Base-by-base conservation (phyloP, 108 stramenopile species). In the Cyclostephanos tholiformis region DNA sequence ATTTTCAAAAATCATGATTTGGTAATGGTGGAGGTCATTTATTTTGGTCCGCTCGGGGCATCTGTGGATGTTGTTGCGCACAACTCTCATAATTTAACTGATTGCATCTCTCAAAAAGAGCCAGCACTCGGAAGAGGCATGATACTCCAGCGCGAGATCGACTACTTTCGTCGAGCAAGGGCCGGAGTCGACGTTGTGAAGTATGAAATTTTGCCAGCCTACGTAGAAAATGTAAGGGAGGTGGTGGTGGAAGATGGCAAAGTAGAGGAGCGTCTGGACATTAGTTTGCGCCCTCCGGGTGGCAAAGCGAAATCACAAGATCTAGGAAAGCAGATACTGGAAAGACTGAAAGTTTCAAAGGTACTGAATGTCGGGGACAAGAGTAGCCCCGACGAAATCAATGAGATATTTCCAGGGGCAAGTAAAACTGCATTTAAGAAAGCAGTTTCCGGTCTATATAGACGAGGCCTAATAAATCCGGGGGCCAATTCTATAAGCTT, bases 1-100 rank as follows among this genome's bases (percentile, higher is more conserved):
- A 77, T 16, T n/a, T 91, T 91, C 62, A 63, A 79, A 51, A 63
- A 71, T 9, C 87, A 86, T n/a, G 88, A 92, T 44, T 74, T 77
- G 58, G 76, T 94, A 8, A 85, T 85, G 66, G 89, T 94, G 19
- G 93, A 94, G 72, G 83, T 94, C 2, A 75, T 84, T 13, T 72
- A 55, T 4, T 94, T 94, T 71, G 93, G 93, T 61, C 91, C 89
- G 43, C 55, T 91, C 53, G 93, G 92, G 20, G 89, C 89, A 4
- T 82, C 84, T 16, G 89, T 91, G 6, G 88, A 89, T 44, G 87
- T 93, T 11, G 67, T 93, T 48, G 92, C 79, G 6, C 63, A 74
- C 60, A 77, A 80, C 30, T 75, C 80, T 43, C 92, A 93, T 62
- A 76, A 81, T 53, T 69, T 65, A 43, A 36, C 84, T 4, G 80